Evolutionary conservation across 768 basidiomycete genomes (phyloP).

Genomic region (Serendipita sp.): DNA sequence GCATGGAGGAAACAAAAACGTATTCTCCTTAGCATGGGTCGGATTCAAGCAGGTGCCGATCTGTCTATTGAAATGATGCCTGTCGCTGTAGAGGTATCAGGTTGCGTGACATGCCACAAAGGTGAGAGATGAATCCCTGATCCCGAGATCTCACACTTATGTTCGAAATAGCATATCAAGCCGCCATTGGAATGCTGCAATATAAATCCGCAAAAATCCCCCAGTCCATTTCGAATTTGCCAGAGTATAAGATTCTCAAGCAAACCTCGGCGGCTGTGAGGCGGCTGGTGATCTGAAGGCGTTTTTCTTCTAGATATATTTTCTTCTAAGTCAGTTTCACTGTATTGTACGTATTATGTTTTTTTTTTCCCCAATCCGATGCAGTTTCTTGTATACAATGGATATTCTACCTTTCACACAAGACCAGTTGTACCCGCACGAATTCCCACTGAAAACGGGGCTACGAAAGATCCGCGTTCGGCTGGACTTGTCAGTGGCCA

Average conservation of each 20-base stretch:
- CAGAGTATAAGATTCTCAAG: neutral
- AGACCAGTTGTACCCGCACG: too few species aligned
- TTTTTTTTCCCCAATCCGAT: too few species aligned
- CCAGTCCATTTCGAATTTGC: neutral
- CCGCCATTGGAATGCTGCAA: neutral
- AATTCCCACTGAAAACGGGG: too few species aligned
- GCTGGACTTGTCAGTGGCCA: too few species aligned
- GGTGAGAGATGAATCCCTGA: conserved; percentile 31
- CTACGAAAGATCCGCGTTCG: too few species aligned
- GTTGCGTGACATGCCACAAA: conserved; percentile 38
- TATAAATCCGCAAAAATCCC: neutral
- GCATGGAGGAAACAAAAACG: conserved; percentile 32
- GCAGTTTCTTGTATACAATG: too few species aligned
- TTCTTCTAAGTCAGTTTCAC: too few species aligned
- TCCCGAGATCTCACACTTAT: neutral
- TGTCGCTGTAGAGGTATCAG: conserved; percentile 29
- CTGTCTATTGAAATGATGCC: conserved; percentile 49
- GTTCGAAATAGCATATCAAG: neutral
- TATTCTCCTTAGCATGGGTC: conserved; percentile 22
- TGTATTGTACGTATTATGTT: too few species aligned
- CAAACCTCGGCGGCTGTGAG: neutral
- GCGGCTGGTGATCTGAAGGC: neutral
- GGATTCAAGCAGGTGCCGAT: conserved; percentile 35
- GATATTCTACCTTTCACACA: too few species aligned
- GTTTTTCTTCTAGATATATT: too few species aligned